Evolutionary conservation across 345 rosid genomes (phyloP), one percentile per base, ranked within the genome.

Genomic region (Camelina sativa): DNA sequence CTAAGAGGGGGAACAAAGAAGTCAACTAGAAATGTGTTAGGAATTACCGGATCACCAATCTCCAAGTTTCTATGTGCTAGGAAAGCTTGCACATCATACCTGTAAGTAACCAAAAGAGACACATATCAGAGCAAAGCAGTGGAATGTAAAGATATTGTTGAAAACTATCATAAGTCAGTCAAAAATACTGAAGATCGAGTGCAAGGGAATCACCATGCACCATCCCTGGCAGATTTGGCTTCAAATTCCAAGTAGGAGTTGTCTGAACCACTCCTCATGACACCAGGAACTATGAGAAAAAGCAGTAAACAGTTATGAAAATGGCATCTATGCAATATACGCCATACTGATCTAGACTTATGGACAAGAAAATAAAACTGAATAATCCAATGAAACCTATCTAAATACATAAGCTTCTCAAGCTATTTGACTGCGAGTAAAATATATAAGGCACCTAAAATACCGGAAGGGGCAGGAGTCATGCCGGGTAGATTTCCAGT

Each of bases 191-290:
- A 64, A 67, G 30, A 11, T 9, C 11, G 10, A 80, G 74, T 19
- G n/a, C 46, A 11, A 40, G 67, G 69, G 34, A 81, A 84, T 80
- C 78, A 96, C 99, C 99, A 96, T 65, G 99, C 99, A 74, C 99
- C 98, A 79, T 96, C 99, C 76, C 99, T 84, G 3, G 93, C 80
- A 74, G 98, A 96, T 81, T 89, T 96, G 65, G 98, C 98, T 87
- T 96, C 98, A 81, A 89, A 96, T 72, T 96, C 98, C 91, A 89
- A 83, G 46, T 78, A 82, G 67, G 84, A 65, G 64, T 74, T 79
- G 76, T 96, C 97, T 65, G 91, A 81, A 70, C 84, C 81, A 67
- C 52, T 79, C 76, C 87, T 91, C 80, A 82, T 87, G 35, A 82
- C 82, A 80, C 75, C 77, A 25, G 90, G 73, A 73, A 82, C 91